These are phyloP conservation scores for Sphaceloma murrayae DNA, from an alignment of 2,329 filamentous ascomycete genomes.

Conservation along the genomic window DNA sequence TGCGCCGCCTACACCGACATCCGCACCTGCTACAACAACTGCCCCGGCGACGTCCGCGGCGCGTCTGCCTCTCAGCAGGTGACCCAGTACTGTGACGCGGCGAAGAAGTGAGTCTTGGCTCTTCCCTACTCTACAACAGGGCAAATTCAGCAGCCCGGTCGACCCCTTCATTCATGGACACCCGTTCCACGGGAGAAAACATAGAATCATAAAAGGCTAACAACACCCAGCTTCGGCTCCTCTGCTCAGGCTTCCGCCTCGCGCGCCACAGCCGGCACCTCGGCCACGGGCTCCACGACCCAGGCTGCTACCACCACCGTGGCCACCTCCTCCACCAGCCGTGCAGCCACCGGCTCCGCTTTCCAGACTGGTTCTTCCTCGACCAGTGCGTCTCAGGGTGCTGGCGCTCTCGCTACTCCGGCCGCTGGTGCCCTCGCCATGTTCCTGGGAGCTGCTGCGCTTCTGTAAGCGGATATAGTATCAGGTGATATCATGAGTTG, in stretches of 20 bases:
- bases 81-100: conserved; percentile 17
- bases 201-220: background rate
- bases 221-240: conserved; percentile 3
- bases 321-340: conserved; percentile 1
- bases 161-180: background rate
- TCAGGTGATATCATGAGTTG: too few species aligned
- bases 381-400: conserved; percentile 11
- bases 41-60: conserved; percentile 35
- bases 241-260: conserved; percentile 5
- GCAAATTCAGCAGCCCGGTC: too few species aligned
- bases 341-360: conserved; percentile 16
- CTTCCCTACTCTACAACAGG: too few species aligned
- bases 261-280: conserved; percentile 4
- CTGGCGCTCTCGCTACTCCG: conserved; percentile 16
- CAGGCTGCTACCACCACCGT: conserved; percentile 5
- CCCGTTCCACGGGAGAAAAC: background rate
- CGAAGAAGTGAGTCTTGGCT: conserved; percentile 13
- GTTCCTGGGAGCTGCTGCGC: conserved; percentile 17
- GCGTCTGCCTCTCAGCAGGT: conserved; percentile 15
- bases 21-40: conserved; percentile 52
- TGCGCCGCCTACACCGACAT: conserved; percentile 44
- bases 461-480: conserved; percentile 12
- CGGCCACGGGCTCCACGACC: conserved; percentile 8
- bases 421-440: conserved; percentile 16
- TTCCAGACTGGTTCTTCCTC: conserved; percentile 4